A percentile compares a stretch with the other conserved stretches of the same genome.
Evolutionary conservation across 2,329 filamentous ascomycete species (phyloP).

Genomic region (Fonsecaea erecta): DNA sequence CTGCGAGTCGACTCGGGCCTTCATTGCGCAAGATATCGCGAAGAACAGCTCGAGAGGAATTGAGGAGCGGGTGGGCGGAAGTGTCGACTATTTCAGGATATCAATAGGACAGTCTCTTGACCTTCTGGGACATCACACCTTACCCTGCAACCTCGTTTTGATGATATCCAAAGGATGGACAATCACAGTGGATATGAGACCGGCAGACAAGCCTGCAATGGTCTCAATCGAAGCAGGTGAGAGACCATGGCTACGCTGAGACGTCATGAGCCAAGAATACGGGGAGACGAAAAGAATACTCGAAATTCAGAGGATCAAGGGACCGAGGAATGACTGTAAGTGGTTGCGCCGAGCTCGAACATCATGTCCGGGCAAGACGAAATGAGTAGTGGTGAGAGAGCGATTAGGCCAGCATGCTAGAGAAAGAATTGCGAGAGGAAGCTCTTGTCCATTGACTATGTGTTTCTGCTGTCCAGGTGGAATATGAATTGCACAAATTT

Average conservation of each 20-base stretch:
- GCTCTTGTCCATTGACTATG: background rate
- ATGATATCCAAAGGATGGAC: slow-evolving; percentile 94
- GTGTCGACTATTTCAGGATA: slow-evolving; percentile 57
- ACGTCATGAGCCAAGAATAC: slow-evolving; percentile 42
- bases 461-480: background rate
- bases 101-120: slow-evolving; percentile 12
- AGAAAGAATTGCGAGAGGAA: background rate
- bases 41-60: slow-evolving; percentile 59
- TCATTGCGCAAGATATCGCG: slow-evolving; percentile 59
- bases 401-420: background rate
- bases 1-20: slow-evolving; percentile 58
- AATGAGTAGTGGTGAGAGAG: background rate
- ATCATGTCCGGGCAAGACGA: slow-evolving; percentile 28
- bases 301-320: slow-evolving; percentile 5
- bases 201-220: slow-evolving; percentile 86
- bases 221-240: slow-evolving; percentile 83
- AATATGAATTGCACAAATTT: background rate
- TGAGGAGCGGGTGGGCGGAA: slow-evolving; percentile 55
- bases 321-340: slow-evolving; percentile 32
- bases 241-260: slow-evolving; percentile 57
- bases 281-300: background rate
- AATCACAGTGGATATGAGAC: slow-evolving; percentile 80
- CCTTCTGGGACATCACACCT: slow-evolving; percentile 34
- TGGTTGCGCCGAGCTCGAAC: slow-evolving; percentile 32
- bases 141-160: slow-evolving; percentile 93